phyloP scores from a whole-genome alignment of 2,329 filamentous ascomycete genomes.

The Shiraia sp. region DNA sequence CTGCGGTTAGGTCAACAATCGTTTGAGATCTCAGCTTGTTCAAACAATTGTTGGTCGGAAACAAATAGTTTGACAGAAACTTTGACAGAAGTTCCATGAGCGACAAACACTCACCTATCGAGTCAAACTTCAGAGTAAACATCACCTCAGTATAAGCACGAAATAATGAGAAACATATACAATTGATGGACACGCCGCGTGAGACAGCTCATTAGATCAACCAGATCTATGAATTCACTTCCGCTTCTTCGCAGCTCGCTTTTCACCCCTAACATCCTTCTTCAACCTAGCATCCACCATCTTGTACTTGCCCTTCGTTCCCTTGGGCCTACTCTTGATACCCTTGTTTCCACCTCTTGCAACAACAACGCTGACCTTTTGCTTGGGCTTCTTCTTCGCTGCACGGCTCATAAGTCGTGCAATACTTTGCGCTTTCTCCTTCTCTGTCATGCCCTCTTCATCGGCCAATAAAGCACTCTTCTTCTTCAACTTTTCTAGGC shows the following conservation, averaged over 20 bases:
- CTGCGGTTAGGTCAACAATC: no score
- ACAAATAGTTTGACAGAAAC: no score
- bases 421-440: slow-evolving; percentile 90
- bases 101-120: neutral
- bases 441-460: slow-evolving; percentile 91
- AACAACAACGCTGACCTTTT: slow-evolving; percentile 84
- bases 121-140: neutral
- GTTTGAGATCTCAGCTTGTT: no score
- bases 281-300: slow-evolving; percentile 95
- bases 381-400: slow-evolving; percentile 81
- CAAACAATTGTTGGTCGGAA: no score
- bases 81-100: neutral
- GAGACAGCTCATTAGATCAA: no score
- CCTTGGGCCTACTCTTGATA: slow-evolving; percentile 81
- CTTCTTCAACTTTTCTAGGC: slow-evolving; percentile 92
- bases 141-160: neutral
- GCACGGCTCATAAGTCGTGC: slow-evolving; percentile 79
- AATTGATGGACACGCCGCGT: no score
- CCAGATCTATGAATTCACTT: slow-evolving; percentile 39
- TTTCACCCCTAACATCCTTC: slow-evolving; percentile 90
- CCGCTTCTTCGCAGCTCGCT: slow-evolving; percentile 77
- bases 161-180: no score
- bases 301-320: slow-evolving; percentile 95
- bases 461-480: slow-evolving; percentile 89
- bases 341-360: slow-evolving; percentile 83